Percentiles rank a stretch among this genome's conserved stretches.
phyloP scores from a whole-genome alignment of 768 basidiomycete species.

The Dacryopinax spathularia region DNA sequence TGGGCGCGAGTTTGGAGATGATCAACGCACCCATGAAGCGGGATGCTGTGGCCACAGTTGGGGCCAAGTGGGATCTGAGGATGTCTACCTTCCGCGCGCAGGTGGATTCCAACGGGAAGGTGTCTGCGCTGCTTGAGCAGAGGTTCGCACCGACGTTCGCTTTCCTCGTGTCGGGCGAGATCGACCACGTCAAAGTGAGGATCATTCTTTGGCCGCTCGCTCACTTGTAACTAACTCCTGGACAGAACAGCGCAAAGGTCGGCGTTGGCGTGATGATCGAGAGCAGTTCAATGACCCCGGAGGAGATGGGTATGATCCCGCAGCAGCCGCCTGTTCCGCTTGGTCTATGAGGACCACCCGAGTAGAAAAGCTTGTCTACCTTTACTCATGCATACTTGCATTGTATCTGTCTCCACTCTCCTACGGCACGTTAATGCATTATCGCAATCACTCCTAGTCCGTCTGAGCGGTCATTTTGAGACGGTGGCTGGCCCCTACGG shows the following conservation, averaged over 20 bases:
- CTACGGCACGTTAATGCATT: neutral
- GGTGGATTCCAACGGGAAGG: constrained; percentile 86
- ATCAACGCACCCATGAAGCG: constrained; percentile 64
- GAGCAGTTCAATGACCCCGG: constrained; percentile 25
- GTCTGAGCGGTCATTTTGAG: too few relatives aligned
- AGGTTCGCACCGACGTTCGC: constrained; percentile 89
- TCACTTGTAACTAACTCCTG: neutral
- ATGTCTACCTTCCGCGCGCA: constrained; percentile 90
- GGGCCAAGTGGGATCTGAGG: constrained; percentile 92
- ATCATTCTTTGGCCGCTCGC: constrained; percentile 4
- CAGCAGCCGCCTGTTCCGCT: constrained; percentile 5
- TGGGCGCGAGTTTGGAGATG: constrained; percentile 84
- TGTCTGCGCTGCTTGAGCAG: constrained; percentile 88
- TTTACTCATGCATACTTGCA: neutral
- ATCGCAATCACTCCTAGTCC: too few relatives aligned
- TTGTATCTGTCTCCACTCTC: constrained; percentile 3
- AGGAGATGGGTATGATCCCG: constrained; percentile 18
- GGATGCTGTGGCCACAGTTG: constrained; percentile 85
- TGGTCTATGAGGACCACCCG: neutral
- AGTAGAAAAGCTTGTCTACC: neutral
- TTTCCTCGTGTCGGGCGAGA: constrained; percentile 89
- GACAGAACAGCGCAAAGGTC: constrained; percentile 79
- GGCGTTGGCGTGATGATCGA: constrained; percentile 98
- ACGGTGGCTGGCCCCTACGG: neutral
- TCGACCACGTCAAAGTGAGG: constrained; percentile 94